Evolutionary conservation across 176 grass and related monocot species (phyloP).

Genomic region (Microstegium vimineum): DNA sequence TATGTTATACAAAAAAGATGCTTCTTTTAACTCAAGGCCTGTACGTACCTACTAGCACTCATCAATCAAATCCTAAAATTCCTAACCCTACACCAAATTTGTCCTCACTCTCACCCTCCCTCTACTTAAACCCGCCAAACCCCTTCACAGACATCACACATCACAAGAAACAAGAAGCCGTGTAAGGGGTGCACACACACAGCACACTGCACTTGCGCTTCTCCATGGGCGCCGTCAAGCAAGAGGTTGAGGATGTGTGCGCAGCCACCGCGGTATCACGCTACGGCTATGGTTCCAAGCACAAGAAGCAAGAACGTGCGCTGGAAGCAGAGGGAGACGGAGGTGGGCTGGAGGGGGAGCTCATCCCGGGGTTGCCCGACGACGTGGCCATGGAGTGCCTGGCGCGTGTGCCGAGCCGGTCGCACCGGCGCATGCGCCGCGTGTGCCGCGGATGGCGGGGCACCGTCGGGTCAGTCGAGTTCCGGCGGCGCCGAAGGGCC

Average conservation of each 20-base stretch:
- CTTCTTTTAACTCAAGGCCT: not conserved
- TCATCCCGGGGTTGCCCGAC: slow-evolving; percentile 53
- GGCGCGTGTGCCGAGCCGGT: slow-evolving; percentile 37
- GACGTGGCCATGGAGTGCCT: slow-evolving; percentile 66
- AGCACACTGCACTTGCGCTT: not conserved
- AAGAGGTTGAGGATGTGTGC: not conserved
- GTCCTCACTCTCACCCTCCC: not conserved
- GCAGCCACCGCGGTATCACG: not conserved
- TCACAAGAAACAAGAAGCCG: not conserved
- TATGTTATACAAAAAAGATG: not conserved
- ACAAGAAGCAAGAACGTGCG: slow-evolving; percentile 8
- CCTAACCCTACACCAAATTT: slow-evolving; percentile 9
- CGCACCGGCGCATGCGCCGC: slow-evolving; percentile 42
- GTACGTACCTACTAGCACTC: not conserved
- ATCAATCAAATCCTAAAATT: too few relatives aligned
- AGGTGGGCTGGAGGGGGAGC: not conserved
- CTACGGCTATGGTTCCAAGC: not conserved
- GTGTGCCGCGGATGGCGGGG: slow-evolving; percentile 36
- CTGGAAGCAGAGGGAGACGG: not conserved
- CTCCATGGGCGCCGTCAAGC: slow-evolving; percentile 5
- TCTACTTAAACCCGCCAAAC: slow-evolving; percentile 32
- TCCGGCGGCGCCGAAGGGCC: slow-evolving; percentile 20
- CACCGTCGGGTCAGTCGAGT: slow-evolving; percentile 29
- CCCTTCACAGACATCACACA: not conserved
- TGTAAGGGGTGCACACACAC: not conserved